A percentile compares a stretch with the other conserved stretches of the same genome.
These are phyloP conservation scores for Zymoseptoria crescenta DNA, from an alignment of 2,329 filamentous ascomycete species.

Conservation along the genomic window DNA sequence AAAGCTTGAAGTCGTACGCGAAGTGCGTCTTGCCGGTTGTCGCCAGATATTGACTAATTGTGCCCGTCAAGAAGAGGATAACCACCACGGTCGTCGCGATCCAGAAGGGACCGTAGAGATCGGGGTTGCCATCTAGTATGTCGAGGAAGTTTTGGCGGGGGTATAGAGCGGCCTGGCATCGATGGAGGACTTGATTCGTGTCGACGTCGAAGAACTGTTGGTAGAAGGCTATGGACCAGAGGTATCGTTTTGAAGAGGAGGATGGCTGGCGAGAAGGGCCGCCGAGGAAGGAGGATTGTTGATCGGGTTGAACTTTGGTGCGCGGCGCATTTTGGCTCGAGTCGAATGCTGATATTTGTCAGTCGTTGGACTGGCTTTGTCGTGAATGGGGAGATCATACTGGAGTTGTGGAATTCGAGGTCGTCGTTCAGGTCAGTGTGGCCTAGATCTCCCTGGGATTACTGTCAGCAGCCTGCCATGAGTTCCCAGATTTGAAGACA, in stretches of 20 bases:
- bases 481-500: neutral
- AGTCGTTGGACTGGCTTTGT: slow-evolving; percentile 3
- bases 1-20: slow-evolving; percentile 80
- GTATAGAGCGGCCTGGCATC: slow-evolving; percentile 82
- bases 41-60: slow-evolving; percentile 83
- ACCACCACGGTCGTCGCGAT: slow-evolving; percentile 96
- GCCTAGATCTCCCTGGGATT: slow-evolving; percentile 77
- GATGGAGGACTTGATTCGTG: slow-evolving; percentile 76
- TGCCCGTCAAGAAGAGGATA: slow-evolving; percentile 90
- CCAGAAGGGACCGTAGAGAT: slow-evolving; percentile 96
- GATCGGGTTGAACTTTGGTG: slow-evolving; percentile 43
- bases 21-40: slow-evolving; percentile 62
- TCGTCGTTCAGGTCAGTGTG: slow-evolving; percentile 98
- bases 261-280: slow-evolving; percentile 19
- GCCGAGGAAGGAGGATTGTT: slow-evolving; percentile 30
- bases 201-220: slow-evolving; percentile 98
- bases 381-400: slow-evolving; percentile 34
- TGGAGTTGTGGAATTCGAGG: slow-evolving; percentile 95
- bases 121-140: slow-evolving; percentile 91
- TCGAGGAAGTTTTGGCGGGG: slow-evolving; percentile 93
- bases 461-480: slow-evolving; percentile 14
- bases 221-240: slow-evolving; percentile 92
- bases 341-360: slow-evolving; percentile 22
- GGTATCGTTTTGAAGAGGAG: slow-evolving; percentile 61
- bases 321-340: slow-evolving; percentile 33